A percentile compares a stretch with the other conserved stretches of the same genome.
These are phyloP conservation scores for Lomentospora prolificans DNA, from an alignment of 2,329 filamentous ascomycete species.

Conservation along the genomic window DNA sequence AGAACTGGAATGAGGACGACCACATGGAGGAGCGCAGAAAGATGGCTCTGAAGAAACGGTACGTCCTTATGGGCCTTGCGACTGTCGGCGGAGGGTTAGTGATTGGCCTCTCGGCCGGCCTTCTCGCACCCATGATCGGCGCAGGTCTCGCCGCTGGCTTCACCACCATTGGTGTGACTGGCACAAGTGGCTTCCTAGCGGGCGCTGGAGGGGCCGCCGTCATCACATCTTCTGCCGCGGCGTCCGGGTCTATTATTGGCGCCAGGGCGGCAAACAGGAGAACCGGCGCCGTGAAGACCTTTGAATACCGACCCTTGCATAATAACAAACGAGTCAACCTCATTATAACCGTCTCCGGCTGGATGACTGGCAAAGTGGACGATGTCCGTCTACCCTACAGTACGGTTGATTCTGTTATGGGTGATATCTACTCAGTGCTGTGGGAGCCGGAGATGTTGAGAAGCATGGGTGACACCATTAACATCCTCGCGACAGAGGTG, in stretches of 20 bases:
- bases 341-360: constrained; percentile 89
- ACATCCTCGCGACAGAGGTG: constrained; percentile 94
- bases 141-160: constrained; percentile 90
- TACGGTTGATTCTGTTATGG: constrained; percentile 96
- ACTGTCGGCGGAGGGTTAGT: constrained; percentile 92
- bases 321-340: constrained; percentile 97
- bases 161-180: constrained; percentile 85
- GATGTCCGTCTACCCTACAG: constrained; percentile 93
- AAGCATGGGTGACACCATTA: constrained; percentile 97
- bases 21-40: constrained; percentile 84
- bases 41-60: constrained; percentile 67
- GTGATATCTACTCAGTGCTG: constrained; percentile 89
- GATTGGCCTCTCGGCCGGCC: constrained; percentile 86
- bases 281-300: constrained; percentile 87
- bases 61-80: constrained; percentile 92
- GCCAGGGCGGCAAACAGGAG: constrained; percentile 75
- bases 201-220: constrained; percentile 88
- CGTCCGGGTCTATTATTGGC: constrained; percentile 80
- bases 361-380: constrained; percentile 97
- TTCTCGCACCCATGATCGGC: constrained; percentile 88
- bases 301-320: constrained; percentile 91
- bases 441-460: constrained; percentile 98
- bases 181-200: constrained; percentile 80
- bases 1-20: constrained; percentile 96
- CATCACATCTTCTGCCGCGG: constrained; percentile 80